Percentiles rank a stretch among this genome's conserved stretches.
Evolutionary conservation across 2,329 filamentous ascomycete genomes (phyloP).

Genomic region (Ramularia collo-cygni): DNA sequence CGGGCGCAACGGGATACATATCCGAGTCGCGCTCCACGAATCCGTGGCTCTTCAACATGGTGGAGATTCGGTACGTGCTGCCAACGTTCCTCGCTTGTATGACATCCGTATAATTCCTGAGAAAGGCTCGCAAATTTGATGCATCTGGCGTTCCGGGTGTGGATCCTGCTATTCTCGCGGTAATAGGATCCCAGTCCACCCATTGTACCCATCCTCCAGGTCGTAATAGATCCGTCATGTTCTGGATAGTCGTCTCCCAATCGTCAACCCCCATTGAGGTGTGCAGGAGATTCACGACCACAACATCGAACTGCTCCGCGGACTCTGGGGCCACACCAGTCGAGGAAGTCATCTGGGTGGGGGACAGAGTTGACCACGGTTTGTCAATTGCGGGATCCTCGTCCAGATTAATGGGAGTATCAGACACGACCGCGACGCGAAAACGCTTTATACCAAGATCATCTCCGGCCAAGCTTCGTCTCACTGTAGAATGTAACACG

Average conservation of each 20-base stretch:
- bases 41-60: constrained; percentile 2
- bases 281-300: constrained; percentile 12
- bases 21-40: constrained; percentile 13
- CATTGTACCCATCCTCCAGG: constrained; percentile 18
- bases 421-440: too few species aligned
- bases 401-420: too few species aligned
- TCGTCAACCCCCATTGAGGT: constrained; percentile 7
- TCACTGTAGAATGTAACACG: constrained; percentile 7
- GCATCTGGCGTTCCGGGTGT: constrained; percentile 13
- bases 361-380: too few species aligned
- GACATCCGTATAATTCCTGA: constrained; percentile 10
- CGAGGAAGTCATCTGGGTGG: too few species aligned
- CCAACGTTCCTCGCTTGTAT: constrained; percentile 9
- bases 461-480: too few species aligned
- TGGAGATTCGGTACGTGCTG: constrained; percentile 14
- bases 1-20: constrained; percentile 14
- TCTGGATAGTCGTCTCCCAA: constrained; percentile 10
- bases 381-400: too few species aligned
- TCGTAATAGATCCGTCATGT: constrained; percentile 12
- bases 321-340: not conserved
- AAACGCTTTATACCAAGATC: too few species aligned
- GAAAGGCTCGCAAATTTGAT: constrained; percentile 6
- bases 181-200: constrained; percentile 16
- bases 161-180: constrained; percentile 14
- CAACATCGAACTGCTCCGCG: constrained; percentile 12